A percentile compares a stretch with the other conserved stretches of the same genome.
Evolutionary conservation across 805 yeast genomes (phyloP).

Genomic region (Ascoidea asiatica): DNA sequence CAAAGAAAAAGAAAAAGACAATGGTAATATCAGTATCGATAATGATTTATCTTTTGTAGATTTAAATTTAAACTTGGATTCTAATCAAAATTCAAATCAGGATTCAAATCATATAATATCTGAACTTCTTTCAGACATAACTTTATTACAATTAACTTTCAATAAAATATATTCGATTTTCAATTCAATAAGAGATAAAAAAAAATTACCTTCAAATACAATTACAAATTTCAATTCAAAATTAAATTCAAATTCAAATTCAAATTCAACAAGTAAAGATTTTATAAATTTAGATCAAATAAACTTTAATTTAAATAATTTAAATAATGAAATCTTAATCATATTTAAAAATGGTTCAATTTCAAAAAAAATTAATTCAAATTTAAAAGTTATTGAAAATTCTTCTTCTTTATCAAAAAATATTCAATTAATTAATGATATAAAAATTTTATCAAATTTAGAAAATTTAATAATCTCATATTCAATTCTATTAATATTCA

Average conservation of each 20-base stretch:
- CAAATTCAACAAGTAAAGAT: neutral
- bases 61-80: too few species aligned
- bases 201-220: too few species aligned
- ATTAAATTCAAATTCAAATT: too few species aligned
- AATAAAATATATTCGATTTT: too few species aligned
- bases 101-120: neutral
- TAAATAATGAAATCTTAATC: neutral
- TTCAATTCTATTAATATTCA: constrained; percentile 20
- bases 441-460: constrained; percentile 9
- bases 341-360: constrained; percentile 5
- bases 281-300: too few species aligned
- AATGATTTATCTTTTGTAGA: too few species aligned
- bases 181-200: neutral
- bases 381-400: neutral
- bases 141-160: neutral
- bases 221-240: neutral
- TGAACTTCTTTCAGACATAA: neutral
- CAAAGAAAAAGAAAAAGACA: neutral
- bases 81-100: neutral
- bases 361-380: constrained; percentile 1
- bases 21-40: too few species aligned
- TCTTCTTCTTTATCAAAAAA: neutral
- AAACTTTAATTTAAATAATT: too few species aligned
- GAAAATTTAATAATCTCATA: constrained; percentile 20
- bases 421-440: constrained; percentile 5